Evolutionary conservation across 2,329 filamentous ascomycete genomes (phyloP), one percentile per base, ranked within the genome.

Genomic region (Microcyclosporella mali): DNA sequence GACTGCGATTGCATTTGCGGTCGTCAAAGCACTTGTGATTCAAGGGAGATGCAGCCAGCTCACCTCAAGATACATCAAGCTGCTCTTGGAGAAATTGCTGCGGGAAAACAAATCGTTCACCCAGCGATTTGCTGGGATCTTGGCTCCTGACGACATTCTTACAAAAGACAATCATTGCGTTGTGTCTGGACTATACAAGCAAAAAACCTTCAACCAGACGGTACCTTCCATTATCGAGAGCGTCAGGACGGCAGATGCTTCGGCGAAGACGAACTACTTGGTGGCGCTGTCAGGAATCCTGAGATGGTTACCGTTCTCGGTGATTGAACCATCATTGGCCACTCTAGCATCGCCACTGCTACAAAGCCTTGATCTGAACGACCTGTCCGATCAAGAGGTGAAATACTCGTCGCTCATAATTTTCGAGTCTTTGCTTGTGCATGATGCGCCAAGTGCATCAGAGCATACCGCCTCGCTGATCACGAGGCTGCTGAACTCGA

Each of bases 241-340:
- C 3, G 78, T 81, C 56, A 71, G 70, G 43, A 61, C 62, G 14
- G 68, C 71, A 6, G 60, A 64, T 21, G 45, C 56, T 43, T 51
- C 63, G 10, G 62, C 68, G 15, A 84, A 82, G 60, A 70, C 73
- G 35, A 78, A 80, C 48, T 79, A 81, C 53, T 71, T 84, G 17
- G 72, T 81, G 27, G 80, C 81, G 3, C 68, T 84, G 2, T 75
- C 78, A 3, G 79, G 79, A 1, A 71, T 83, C 11, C 67, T 84
- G 31, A 69, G 71, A 37, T 76, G 75, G 57, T 72, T 82, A 33
- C 73, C 79, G 0, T 77, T 79, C 27, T 65, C 72, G 3, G 70
- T 84, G 33, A 71, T 83, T 10, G 70, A 79, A 54, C 71, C 77
- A 11, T 75, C 80, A 53, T 68, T 83, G 7, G 65, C 69, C 1